phyloP scores from a whole-genome alignment of 139 green algal genomes.

The Mesostigma viride region DNA sequence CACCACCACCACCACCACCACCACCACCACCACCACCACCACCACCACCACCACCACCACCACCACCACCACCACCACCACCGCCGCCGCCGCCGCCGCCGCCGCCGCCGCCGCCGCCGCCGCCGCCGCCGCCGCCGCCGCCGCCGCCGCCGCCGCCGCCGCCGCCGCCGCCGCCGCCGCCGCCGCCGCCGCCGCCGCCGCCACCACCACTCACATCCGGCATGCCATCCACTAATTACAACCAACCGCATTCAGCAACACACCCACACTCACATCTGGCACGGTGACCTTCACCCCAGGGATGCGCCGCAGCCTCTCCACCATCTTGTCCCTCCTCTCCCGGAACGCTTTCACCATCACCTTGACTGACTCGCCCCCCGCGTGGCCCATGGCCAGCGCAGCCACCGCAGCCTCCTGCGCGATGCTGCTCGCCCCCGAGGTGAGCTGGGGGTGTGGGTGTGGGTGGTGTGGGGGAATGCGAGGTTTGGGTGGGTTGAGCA shows the following conservation, averaged over 20 bases:
- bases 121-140: no score
- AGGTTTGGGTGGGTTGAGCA: no score
- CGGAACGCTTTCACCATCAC: slow-evolving; percentile 77
- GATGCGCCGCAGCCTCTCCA: slow-evolving; percentile 3
- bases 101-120: no score
- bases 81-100: neutral
- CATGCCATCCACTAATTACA: neutral
- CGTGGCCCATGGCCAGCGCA: slow-evolving; percentile 64
- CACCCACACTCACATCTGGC: slow-evolving; percentile 14
- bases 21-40: slow-evolving; percentile 6
- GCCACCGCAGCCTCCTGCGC: slow-evolving; percentile 79
- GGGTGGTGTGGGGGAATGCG: neutral
- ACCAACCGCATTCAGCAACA: no score
- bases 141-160: no score
- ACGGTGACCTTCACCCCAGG: slow-evolving; percentile 5
- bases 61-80: slow-evolving; percentile 4
- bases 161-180: no score
- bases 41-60: slow-evolving; percentile 5
- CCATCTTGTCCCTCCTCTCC: slow-evolving; percentile 43
- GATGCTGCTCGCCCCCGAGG: slow-evolving; percentile 63
- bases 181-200: no score
- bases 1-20: slow-evolving; percentile 7
- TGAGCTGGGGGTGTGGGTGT: slow-evolving; percentile 81
- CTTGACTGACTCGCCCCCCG: slow-evolving; percentile 55
- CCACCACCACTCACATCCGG: neutral